These are phyloP conservation scores for Entomophthora muscae DNA, from an alignment of 371 early-diverging fungal genomes.

Conservation along the genomic window DNA sequence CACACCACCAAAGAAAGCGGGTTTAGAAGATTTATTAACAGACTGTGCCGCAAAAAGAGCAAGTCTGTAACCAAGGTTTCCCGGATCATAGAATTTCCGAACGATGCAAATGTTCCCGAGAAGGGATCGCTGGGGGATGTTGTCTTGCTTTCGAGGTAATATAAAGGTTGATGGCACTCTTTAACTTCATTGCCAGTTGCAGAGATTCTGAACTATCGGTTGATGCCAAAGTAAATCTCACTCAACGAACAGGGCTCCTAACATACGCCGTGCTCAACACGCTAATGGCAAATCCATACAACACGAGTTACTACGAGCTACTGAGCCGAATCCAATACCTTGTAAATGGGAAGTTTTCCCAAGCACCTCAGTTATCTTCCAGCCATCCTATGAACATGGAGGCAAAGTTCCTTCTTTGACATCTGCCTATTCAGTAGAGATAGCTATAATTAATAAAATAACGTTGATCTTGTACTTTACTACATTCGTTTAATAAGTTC, in stretches of 20 bases:
- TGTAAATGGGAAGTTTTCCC: conserved; percentile 35
- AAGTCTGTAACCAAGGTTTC: conserved; percentile 27
- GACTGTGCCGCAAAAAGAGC: conserved; percentile 28
- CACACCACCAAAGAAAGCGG: conserved; percentile 9
- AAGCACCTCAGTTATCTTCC: conserved; percentile 47
- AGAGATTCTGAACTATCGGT: conserved; percentile 54
- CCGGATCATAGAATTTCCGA: conserved; percentile 20
- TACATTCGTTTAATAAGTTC: no score
- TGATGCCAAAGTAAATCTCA: conserved; percentile 41
- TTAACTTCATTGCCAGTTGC: conserved; percentile 19
- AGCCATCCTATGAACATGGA: conserved; percentile 39
- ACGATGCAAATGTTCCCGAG: neutral
- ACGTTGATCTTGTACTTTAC: no score
- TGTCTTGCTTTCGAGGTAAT: conserved; percentile 46
- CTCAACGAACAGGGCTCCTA: conserved; percentile 63
- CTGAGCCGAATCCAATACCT: conserved; percentile 29
- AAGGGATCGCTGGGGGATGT: conserved; percentile 47
- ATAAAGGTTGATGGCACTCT: conserved; percentile 17
- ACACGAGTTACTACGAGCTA: conserved; percentile 36
- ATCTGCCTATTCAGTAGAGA: no score
- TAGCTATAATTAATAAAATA: no score
- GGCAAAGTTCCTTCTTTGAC: conserved; percentile 9
- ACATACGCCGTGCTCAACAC: conserved; percentile 14
- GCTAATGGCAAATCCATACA: conserved; percentile 1
- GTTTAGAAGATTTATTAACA: conserved; percentile 28